Evolutionary conservation across 2,329 filamentous ascomycete species (phyloP).

Genomic region (Botryotinia globosa): DNA sequence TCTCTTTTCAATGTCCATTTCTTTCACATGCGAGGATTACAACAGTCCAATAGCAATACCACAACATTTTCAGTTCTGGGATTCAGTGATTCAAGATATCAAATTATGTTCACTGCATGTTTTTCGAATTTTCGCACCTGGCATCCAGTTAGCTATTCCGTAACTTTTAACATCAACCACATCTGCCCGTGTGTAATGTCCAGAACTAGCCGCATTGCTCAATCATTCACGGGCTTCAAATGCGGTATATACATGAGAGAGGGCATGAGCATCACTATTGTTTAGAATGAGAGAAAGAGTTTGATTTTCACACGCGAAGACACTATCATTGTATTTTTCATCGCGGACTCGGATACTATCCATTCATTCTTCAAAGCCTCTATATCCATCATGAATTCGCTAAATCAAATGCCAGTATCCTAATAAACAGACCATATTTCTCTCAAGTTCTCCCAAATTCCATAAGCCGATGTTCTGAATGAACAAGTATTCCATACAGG

Average conservation of each 20-base stretch:
- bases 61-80: neutral
- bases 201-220: neutral
- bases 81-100: neutral
- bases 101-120: neutral
- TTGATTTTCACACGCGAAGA: neutral
- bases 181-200: neutral
- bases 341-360: neutral
- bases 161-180: neutral
- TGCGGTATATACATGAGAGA: neutral
- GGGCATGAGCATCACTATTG: neutral
- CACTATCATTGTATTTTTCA: neutral
- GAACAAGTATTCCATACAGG: accelerated
- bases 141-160: neutral
- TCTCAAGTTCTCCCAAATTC: neutral
- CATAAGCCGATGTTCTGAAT: accelerated
- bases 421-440: neutral
- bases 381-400: neutral
- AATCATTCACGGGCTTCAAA: neutral
- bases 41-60: neutral
- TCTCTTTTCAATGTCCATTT: neutral
- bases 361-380: neutral
- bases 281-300: accelerated
- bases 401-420: accelerated
- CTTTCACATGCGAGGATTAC: neutral
- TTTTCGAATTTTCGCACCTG: accelerated